Conservation (phyloP, 2,329 filamentous ascomycete species). For the Exophiala phaeomuriformis region DNA sequence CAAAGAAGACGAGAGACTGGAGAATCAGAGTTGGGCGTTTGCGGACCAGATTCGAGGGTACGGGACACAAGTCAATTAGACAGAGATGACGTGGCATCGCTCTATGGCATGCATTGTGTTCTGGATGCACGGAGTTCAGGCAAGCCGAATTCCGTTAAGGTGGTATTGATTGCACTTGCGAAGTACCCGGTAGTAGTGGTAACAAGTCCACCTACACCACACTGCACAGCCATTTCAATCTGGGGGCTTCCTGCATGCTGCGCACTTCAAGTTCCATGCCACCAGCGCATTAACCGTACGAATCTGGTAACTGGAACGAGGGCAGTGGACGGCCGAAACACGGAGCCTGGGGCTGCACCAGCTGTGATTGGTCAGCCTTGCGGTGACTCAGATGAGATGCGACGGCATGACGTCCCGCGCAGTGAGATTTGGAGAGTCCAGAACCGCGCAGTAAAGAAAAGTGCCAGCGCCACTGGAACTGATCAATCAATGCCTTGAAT, state of each 20-base stretch:
- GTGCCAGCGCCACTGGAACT: conserved; percentile 4
- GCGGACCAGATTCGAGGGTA: conserved; percentile 92
- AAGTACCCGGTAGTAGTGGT: neutral
- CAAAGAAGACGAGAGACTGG: conserved; percentile 76
- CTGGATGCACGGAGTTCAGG: conserved; percentile 6
- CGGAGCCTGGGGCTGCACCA: neutral
- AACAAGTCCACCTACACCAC: neutral
- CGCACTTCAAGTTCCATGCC: no score
- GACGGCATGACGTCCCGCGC: conserved; percentile 12
- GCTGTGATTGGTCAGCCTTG: conserved; percentile 14
- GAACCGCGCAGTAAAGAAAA: conserved; percentile 1
- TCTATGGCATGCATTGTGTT: neutral
- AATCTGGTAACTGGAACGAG: no score
- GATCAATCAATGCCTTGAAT: neutral
- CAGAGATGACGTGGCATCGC: neutral
- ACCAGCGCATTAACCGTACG: no score
- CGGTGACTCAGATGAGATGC: conserved; percentile 7
- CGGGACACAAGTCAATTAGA: conserved; percentile 64
- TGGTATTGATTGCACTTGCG: neutral
- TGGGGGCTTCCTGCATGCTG: no score
- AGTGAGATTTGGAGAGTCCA: conserved; percentile 3
- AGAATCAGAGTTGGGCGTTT: conserved; percentile 97
- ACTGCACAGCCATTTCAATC: neutral
- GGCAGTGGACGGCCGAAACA: neutral
- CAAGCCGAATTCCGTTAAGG: neutral